Conservation (phyloP, 1,139 yeast species). For the Suhomyces panamericanus region DNA sequence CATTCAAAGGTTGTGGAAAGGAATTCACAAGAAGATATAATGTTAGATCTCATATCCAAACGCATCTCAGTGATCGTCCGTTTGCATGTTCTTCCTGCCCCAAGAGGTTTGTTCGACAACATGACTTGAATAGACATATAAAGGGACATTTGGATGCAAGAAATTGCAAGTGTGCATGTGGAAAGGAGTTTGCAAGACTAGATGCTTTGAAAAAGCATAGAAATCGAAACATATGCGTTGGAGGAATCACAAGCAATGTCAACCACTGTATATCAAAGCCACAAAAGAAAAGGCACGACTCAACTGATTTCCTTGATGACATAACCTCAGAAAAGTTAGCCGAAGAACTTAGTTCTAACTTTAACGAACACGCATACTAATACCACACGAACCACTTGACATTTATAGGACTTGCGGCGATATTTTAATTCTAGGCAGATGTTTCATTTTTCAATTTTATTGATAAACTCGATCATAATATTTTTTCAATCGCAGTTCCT, state of each 20-base stretch:
- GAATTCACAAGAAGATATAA: constrained; percentile 86
- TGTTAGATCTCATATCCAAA: constrained; percentile 95
- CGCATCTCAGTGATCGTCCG: constrained; percentile 94
- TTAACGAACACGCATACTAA: constrained; percentile 2
- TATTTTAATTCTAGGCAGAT: not conserved
- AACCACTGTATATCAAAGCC: constrained; percentile 33
- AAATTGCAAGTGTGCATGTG: constrained; percentile 78
- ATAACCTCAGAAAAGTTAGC: constrained; percentile 22
- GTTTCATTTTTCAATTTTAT: not conserved
- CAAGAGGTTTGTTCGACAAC: constrained; percentile 82
- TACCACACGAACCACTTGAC: not conserved
- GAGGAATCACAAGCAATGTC: constrained; percentile 48
- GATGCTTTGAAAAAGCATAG: constrained; percentile 88
- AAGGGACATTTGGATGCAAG: constrained; percentile 83
- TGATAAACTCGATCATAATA: not conserved
- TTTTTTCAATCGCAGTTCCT: not conserved
- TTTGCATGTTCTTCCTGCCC: constrained; percentile 62
- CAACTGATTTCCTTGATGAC: constrained; percentile 21
- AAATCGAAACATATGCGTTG: constrained; percentile 73
- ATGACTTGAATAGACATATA: constrained; percentile 87
- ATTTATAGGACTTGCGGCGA: not conserved
- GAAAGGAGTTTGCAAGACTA: constrained; percentile 84
- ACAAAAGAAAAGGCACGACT: constrained; percentile 17
- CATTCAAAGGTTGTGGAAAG: constrained; percentile 78
- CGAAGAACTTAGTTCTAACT: constrained; percentile 19